phyloP scores from a whole-genome alignment of 257 asterid species.

The Nicotiana sylvestris region DNA sequence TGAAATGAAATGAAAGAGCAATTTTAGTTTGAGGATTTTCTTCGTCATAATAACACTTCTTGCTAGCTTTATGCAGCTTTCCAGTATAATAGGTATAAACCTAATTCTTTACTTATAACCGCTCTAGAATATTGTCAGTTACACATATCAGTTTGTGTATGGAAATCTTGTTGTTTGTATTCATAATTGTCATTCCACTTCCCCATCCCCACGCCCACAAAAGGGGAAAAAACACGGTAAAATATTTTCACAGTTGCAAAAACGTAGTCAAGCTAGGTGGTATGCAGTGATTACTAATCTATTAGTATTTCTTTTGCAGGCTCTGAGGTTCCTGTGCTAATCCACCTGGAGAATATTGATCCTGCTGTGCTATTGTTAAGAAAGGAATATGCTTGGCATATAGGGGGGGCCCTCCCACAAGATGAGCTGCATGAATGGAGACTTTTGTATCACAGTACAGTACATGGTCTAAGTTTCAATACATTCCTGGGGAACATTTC shows the following conservation, averaged over 20 bases:
- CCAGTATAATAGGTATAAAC: not conserved
- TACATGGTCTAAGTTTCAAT: conserved; percentile 82
- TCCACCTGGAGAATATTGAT: conserved; percentile 38
- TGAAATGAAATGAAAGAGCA: not conserved
- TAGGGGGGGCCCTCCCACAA: conserved; percentile 74
- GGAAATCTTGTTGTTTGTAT: not conserved
- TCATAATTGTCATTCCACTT: not conserved
- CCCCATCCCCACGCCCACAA: not conserved
- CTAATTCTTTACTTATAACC: not conserved
- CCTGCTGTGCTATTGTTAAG: conserved; percentile 52
- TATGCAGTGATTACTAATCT: conserved; percentile 1
- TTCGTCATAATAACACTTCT: not conserved
- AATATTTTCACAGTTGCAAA: not conserved
- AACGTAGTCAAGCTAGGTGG: not conserved
- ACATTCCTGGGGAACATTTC: conserved; percentile 73
- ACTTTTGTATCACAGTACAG: conserved; percentile 76
- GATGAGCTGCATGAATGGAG: conserved; percentile 72
- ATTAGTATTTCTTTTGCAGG: conserved; percentile 39
- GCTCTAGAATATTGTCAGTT: not conserved
- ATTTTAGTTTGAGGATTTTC: not conserved
- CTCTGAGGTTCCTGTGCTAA: conserved; percentile 61
- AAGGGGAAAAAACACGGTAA: not conserved
- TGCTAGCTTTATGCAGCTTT: not conserved
- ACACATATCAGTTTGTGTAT: not conserved
- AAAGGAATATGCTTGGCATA: conserved; percentile 87